Base-by-base conservation (phyloP, 371 early-diverging fungal genomes). In the Mucor piriformis region DNA sequence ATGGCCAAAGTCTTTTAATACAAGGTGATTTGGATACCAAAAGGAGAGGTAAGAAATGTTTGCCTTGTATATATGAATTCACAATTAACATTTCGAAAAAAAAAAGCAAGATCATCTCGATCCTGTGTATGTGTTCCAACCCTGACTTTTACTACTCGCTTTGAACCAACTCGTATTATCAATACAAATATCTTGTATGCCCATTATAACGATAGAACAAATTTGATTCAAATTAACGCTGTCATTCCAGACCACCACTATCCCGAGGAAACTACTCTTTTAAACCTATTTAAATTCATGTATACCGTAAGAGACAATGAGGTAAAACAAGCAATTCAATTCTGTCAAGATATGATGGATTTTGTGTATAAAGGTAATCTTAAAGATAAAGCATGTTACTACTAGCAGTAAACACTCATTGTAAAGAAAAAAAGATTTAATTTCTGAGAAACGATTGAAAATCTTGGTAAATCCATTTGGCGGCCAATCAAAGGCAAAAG, bases 381-480 rank as follows among this genome's bases (percentile, higher is more conserved):
- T 12, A 18, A 2, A 21, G 15, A 35, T 11, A 32, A 29, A 29
- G 8, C 29, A 8, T 29, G 29, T 6, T 6, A 29, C 6, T 4
- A 29, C 6, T 29, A 29, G 29, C 8, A 29, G 8, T 6, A 37
- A 37, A 12, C n/a, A 10, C 37, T 37, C 3, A 37, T 10, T 4
- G 12, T 37, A n/a, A 37, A 37, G 13, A 13, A 13, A 37, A 13
- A 15, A 6, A 57, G 57, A 57, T 48, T 37, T 48, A 16, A 57
- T 57, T 37, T 24, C 57, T 13, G 57, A 59, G 12, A 78, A 79
- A 42, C 74, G 76, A 43, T 66, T 80, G 32, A 81, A 79, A 62
- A 76, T 86, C n/a, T 62, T 92, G 6, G 69, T 90, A 23, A 91
- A 92, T 57, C 93, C 93, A 0, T 84, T 84, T 62, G 82, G 89